Percentiles rank a stretch among this genome's conserved stretches.
Conservation (phyloP, 306 rosid genomes). For the Corylus heterophylla region DNA sequence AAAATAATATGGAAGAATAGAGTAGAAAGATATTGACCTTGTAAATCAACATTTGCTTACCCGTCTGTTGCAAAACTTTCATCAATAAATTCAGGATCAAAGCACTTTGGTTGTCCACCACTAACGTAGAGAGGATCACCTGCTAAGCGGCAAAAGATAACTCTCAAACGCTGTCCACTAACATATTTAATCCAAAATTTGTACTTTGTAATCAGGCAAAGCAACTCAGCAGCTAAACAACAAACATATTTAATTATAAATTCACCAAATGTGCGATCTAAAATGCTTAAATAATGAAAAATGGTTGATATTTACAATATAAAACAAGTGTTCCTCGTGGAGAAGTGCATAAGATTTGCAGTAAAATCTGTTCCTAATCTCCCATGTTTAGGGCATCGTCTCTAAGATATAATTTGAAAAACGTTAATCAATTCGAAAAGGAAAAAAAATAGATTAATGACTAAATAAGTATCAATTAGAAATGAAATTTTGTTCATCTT, state of each 20-base stretch:
- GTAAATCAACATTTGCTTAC: slow-evolving; percentile 36
- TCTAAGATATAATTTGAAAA: too few species aligned
- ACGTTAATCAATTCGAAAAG: too few species aligned
- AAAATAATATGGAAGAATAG: slow-evolving; percentile 5
- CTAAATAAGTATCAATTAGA: too few species aligned
- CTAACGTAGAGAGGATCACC: slow-evolving; percentile 85
- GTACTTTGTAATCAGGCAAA: neutral
- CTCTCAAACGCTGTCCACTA: neutral
- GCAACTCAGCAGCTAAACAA: neutral
- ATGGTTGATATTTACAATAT: neutral
- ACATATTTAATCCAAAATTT: neutral
- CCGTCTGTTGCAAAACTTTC: slow-evolving; percentile 76
- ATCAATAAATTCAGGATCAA: slow-evolving; percentile 45
- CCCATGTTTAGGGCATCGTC: neutral
- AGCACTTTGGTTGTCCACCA: slow-evolving; percentile 77
- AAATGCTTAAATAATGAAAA: neutral
- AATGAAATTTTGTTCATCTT: too few species aligned
- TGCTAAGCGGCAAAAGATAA: slow-evolving; percentile 22
- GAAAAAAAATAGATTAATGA: neutral
- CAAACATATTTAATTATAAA: neutral
- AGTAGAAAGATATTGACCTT: slow-evolving; percentile 7
- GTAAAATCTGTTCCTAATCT: neutral
- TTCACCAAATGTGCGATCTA: neutral
- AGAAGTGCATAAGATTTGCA: neutral
- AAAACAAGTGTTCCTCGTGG: neutral